Conservation (phyloP, 768 basidiomycete genomes). For the Vararia minispora region DNA sequence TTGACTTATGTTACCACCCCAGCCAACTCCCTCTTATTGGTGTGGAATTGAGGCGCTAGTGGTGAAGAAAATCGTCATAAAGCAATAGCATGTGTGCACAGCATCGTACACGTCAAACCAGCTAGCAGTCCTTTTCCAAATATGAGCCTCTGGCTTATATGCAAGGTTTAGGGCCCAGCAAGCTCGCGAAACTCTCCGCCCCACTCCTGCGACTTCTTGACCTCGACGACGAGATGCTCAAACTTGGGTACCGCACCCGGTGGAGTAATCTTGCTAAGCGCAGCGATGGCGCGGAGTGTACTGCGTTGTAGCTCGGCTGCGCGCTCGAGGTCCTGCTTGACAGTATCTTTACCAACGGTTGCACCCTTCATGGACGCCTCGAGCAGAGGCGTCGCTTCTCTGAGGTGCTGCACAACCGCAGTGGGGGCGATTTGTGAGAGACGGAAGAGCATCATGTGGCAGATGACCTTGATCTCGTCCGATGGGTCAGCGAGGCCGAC, state of each 20-base stretch:
- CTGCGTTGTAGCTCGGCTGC: slow-evolving; percentile 87
- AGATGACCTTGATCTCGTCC: slow-evolving; percentile 95
- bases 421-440: slow-evolving; percentile 80
- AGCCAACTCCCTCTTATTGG: too few species aligned
- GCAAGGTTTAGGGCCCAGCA: slow-evolving; percentile 21
- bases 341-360: slow-evolving; percentile 86
- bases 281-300: slow-evolving; percentile 78
- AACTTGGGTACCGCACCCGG: slow-evolving; percentile 61
- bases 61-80: too few species aligned
- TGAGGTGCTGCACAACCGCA: slow-evolving; percentile 71
- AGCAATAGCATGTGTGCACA: too few species aligned
- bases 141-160: too few species aligned
- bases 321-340: slow-evolving; percentile 85
- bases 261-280: slow-evolving; percentile 64
- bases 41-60: too few species aligned
- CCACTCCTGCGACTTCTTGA: slow-evolving; percentile 58
- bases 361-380: slow-evolving; percentile 87
- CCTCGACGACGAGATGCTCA: slow-evolving; percentile 67
- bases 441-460: slow-evolving; percentile 90
- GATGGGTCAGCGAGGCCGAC: slow-evolving; percentile 79
- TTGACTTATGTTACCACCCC: too few species aligned
- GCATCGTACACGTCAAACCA: too few species aligned
- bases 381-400: slow-evolving; percentile 73
- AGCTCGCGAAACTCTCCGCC: slow-evolving; percentile 60
- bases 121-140: too few species aligned